Evolutionary conservation across 1,139 yeast species (phyloP).

Genomic region (Meyerozyma guilliermondii): DNA sequence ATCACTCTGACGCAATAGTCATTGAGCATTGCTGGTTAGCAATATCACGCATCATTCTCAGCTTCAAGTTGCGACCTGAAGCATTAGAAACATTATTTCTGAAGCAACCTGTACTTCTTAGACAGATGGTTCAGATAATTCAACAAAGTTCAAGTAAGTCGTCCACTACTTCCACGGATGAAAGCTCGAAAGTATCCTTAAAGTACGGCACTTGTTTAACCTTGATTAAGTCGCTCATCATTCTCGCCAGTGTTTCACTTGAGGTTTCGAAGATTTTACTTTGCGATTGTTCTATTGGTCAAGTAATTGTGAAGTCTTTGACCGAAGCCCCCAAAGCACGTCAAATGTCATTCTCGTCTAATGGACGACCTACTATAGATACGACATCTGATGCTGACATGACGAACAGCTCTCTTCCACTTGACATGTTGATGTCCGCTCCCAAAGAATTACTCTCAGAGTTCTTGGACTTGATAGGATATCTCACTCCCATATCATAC

Average conservation of each 20-base stretch:
- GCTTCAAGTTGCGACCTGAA: conserved; percentile 43
- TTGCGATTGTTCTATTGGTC: conserved; percentile 35
- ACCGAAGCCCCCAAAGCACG: conserved; percentile 27
- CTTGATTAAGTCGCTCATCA: conserved; percentile 39
- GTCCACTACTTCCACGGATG: conserved; percentile 11
- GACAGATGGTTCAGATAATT: conserved; percentile 24
- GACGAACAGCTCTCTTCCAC: conserved; percentile 30
- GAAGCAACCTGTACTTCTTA: conserved; percentile 19
- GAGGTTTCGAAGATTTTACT: conserved; percentile 37
- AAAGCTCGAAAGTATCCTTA: conserved; percentile 18
- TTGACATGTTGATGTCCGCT: conserved; percentile 71
- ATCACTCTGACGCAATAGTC: conserved; percentile 57
- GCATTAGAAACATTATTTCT: conserved; percentile 44
- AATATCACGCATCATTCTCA: conserved; percentile 55
- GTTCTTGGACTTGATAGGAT: conserved; percentile 52
- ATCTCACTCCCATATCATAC: conserved; percentile 49
- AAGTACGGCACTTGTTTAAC: conserved; percentile 30
- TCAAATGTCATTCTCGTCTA: conserved; percentile 5
- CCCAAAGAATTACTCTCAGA: conserved; percentile 62
- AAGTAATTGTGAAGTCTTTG: conserved; percentile 40
- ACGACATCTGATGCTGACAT: not conserved
- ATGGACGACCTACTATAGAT: conserved; percentile 3
- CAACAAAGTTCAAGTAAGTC: conserved; percentile 26
- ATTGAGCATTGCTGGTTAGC: conserved; percentile 68
- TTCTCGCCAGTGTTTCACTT: conserved; percentile 34